phyloP scores from a whole-genome alignment of 1,284 basidiomycete genomes.

The Apiotrichum akiyoshidainum region DNA sequence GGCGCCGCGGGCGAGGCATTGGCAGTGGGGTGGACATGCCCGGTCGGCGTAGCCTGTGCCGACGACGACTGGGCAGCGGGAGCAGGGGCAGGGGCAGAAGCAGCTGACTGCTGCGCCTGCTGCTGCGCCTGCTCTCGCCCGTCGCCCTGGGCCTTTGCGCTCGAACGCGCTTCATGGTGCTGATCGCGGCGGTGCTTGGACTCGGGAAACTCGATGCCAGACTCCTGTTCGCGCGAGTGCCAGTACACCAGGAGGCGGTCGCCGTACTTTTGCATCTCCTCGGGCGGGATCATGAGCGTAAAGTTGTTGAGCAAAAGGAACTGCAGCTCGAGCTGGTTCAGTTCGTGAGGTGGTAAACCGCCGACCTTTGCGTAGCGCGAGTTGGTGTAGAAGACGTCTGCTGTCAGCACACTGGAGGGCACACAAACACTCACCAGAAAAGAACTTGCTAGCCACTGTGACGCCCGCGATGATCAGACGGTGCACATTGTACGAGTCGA shows the following conservation, averaged over 20 bases:
- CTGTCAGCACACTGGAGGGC: not conserved
- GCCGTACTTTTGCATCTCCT: constrained; percentile 93
- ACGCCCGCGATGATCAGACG: constrained; percentile 94
- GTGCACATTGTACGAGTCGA: constrained; percentile 96
- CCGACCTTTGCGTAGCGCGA: constrained; percentile 98
- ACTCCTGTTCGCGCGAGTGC: constrained; percentile 34
- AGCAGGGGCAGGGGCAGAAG: not conserved
- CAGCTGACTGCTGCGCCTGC: not conserved
- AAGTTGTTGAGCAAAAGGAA: constrained; percentile 97
- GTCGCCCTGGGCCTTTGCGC: too few relatives aligned
- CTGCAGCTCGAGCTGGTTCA: constrained; percentile 95
- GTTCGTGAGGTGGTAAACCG: constrained; percentile 85
- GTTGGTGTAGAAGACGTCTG: constrained; percentile 98
- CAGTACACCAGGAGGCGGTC: constrained; percentile 70
- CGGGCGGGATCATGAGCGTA: constrained; percentile 74
- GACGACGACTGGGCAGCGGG: not conserved
- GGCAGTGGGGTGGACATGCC: not conserved
- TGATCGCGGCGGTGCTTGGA: constrained; percentile 12
- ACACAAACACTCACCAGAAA: constrained; percentile 56
- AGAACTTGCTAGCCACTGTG: constrained; percentile 97
- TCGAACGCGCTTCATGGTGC: not conserved
- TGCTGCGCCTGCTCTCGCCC: not conserved
- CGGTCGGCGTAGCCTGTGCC: not conserved
- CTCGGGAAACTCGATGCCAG: constrained; percentile 8
- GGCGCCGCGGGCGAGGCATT: not conserved